Percentiles rank a stretch among this genome's conserved stretches.
phyloP scores from a whole-genome alignment of 2,329 filamentous ascomycete species.

The Cytospora piceicola region DNA sequence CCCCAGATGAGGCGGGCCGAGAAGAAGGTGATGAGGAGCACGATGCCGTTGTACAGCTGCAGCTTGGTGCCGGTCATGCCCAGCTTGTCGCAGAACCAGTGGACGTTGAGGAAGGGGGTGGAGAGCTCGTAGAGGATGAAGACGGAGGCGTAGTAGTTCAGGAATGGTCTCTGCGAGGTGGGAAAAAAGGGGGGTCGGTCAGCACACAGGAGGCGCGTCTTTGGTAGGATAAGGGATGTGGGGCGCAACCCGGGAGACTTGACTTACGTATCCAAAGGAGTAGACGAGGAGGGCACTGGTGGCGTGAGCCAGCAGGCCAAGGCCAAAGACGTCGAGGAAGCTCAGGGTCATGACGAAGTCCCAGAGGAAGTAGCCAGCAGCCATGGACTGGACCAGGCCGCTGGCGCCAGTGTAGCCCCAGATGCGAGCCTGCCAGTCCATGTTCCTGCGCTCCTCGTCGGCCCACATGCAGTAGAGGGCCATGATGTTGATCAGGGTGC shows the following conservation, averaged over 20 bases:
- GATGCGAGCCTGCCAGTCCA: constrained; percentile 70
- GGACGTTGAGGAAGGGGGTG: constrained; percentile 82
- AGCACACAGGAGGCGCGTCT: neutral
- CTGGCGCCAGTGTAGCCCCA: constrained; percentile 77
- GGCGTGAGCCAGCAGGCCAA: constrained; percentile 79
- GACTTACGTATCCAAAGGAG: constrained; percentile 75
- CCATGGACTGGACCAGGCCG: constrained; percentile 76
- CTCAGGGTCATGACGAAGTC: constrained; percentile 72
- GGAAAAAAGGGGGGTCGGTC: no score
- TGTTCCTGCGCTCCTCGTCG: constrained; percentile 69
- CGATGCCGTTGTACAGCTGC: constrained; percentile 78
- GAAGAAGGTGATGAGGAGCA: constrained; percentile 76
- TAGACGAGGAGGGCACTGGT: constrained; percentile 75
- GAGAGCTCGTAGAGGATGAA: constrained; percentile 91
- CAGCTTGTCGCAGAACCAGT: constrained; percentile 92
- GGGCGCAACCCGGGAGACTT: constrained; percentile 31
- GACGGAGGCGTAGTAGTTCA: constrained; percentile 79
- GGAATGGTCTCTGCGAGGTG: constrained; percentile 73
- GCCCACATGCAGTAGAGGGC: constrained; percentile 74
- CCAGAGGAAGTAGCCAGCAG: constrained; percentile 83
- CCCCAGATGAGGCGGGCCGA: constrained; percentile 78
- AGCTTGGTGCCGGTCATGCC: constrained; percentile 73
- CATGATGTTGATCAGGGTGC: constrained; percentile 69
- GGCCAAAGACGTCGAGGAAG: constrained; percentile 72
- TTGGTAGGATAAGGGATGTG: neutral